Percentiles rank a stretch among this genome's conserved stretches.
These are phyloP conservation scores for Corchorus olitorius DNA, from an alignment of 345 rosid species.

Conservation along the genomic window DNA sequence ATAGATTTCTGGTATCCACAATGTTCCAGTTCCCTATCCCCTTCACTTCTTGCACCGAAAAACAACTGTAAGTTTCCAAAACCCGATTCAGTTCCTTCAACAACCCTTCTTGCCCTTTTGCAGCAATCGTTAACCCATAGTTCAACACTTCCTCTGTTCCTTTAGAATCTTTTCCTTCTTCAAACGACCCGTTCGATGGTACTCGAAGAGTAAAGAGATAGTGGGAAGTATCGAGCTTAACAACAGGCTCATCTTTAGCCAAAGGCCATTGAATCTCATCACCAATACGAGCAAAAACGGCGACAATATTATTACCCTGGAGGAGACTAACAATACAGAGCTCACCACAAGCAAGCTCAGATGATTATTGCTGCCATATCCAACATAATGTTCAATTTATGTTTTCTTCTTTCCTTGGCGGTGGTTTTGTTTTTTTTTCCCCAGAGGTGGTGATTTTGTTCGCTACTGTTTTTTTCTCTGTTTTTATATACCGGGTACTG, in stretches of 20 bases:
- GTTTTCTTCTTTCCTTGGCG: no score
- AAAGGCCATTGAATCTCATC: constrained; percentile 80
- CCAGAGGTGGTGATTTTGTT: no score
- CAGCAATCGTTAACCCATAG: constrained; percentile 67
- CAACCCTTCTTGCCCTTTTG: constrained; percentile 63
- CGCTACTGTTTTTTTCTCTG: no score
- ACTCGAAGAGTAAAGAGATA: constrained; percentile 69
- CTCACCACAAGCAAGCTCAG: constrained; percentile 74
- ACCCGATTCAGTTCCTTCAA: constrained; percentile 50
- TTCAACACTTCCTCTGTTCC: constrained; percentile 46
- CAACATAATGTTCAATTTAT: no score
- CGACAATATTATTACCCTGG: constrained; percentile 56
- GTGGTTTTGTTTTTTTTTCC: no score
- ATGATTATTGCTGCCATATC: no score
- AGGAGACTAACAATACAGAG: constrained; percentile 51
- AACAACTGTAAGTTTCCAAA: constrained; percentile 58
- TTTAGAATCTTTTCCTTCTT: constrained; percentile 21
- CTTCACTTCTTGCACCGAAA: constrained; percentile 57
- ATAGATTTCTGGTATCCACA: constrained; percentile 34
- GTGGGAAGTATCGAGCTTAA: constrained; percentile 69
- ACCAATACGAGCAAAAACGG: constrained; percentile 63
- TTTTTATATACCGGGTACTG: no score
- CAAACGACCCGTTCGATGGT: constrained; percentile 38
- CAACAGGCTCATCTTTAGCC: constrained; percentile 53
- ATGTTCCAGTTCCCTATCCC: constrained; percentile 39